Percentiles rank a stretch among this genome's conserved stretches.
These are phyloP conservation scores for Flaveria bidentis DNA, from an alignment of 129 eudicot species.

Conservation along the genomic window DNA sequence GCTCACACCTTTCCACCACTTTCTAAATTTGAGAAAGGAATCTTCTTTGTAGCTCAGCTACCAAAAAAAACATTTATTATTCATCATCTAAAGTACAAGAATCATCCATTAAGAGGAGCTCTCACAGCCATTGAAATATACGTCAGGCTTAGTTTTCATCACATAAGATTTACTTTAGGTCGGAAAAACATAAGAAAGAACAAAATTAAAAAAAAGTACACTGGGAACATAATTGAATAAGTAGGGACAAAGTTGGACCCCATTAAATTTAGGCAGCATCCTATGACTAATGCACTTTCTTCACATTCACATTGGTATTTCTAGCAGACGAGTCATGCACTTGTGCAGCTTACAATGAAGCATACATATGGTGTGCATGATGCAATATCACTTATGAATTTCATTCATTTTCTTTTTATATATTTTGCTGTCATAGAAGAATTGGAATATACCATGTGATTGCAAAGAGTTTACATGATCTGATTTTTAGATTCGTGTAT, in stretches of 20 bases:
- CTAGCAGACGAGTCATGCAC: too few relatives aligned
- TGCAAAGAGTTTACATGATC: too few relatives aligned
- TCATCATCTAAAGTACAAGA: neutral
- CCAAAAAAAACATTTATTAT: constrained; percentile 6
- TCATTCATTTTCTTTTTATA: too few relatives aligned
- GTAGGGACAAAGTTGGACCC: neutral
- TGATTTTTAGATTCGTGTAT: too few relatives aligned
- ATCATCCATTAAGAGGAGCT: constrained; percentile 16
- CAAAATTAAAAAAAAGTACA: neutral
- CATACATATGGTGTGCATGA: too few relatives aligned
- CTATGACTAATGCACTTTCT: neutral
- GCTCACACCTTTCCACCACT: constrained; percentile 97
- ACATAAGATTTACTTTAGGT: neutral
- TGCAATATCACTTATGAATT: too few relatives aligned
- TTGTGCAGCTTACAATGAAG: too few relatives aligned
- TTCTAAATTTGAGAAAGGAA: constrained; percentile 67
- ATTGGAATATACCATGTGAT: too few relatives aligned
- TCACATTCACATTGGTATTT: too few relatives aligned
- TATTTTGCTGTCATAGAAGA: too few relatives aligned
- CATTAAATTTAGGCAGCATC: neutral
- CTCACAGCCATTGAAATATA: constrained; percentile 13
- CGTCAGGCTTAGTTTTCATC: neutral
- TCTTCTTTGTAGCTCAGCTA: constrained; percentile 59
- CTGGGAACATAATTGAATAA: neutral
- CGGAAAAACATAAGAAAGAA: neutral